Evolutionary conservation across 1,284 basidiomycete species (phyloP).

Genomic region (Cutaneotrichosporon curvatum): DNA sequence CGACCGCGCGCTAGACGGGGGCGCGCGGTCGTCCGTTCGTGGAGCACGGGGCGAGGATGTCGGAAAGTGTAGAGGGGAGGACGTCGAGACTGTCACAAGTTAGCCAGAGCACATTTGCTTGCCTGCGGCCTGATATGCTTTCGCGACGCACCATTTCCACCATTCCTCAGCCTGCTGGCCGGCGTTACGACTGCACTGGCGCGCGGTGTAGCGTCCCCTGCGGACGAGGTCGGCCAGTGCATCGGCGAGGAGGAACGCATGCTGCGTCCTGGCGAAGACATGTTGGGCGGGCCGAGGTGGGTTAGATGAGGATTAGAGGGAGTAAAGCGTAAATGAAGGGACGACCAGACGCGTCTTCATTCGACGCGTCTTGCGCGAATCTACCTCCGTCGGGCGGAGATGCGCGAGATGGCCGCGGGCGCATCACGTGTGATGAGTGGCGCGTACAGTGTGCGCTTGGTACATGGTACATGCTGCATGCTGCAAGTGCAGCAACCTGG

Average conservation of each 20-base stretch:
- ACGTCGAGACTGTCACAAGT: constrained; percentile 51
- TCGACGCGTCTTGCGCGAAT: too few species aligned
- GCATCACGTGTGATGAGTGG: too few species aligned
- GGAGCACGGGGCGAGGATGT: constrained; percentile 59
- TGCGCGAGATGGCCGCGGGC: too few species aligned
- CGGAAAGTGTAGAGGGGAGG: constrained; percentile 62
- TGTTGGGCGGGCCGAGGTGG: constrained; percentile 4
- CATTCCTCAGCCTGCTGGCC: not conserved
- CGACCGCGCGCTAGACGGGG: constrained; percentile 7
- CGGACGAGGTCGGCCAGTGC: constrained; percentile 37
- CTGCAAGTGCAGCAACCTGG: too few species aligned
- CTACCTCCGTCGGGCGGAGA: too few species aligned
- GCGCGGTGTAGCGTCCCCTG: constrained; percentile 26
- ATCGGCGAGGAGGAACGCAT: constrained; percentile 35
- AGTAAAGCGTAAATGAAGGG: too few species aligned
- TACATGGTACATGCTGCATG: too few species aligned
- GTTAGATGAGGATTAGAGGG: not conserved
- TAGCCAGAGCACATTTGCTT: not conserved
- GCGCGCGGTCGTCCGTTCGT: constrained; percentile 41
- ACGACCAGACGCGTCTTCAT: too few species aligned
- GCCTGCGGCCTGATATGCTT: too few species aligned
- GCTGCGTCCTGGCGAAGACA: constrained; percentile 24
- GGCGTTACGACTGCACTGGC: constrained; percentile 10
- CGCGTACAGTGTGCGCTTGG: too few species aligned
- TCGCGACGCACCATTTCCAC: constrained; percentile 11